Evolutionary conservation across 257 asterid species (phyloP).

Genomic region (Verbascum thapsus): DNA sequence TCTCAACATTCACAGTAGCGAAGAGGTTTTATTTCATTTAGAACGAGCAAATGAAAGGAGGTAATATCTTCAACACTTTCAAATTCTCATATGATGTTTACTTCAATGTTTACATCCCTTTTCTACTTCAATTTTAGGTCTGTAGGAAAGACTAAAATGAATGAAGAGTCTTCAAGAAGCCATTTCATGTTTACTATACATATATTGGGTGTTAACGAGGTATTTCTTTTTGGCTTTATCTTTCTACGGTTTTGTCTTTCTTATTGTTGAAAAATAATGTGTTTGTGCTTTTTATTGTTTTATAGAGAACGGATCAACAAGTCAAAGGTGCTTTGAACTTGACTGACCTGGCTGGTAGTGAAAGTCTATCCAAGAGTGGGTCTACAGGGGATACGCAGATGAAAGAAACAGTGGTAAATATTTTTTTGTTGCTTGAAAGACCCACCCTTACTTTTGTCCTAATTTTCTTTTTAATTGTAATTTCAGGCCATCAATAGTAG

Average conservation of each 20-base stretch:
- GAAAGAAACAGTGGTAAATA: slow-evolving; percentile 85
- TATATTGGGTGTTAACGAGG: slow-evolving; percentile 76
- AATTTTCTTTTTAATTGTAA: not conserved
- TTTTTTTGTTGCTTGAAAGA: slow-evolving; percentile 4
- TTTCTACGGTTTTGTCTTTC: not conserved
- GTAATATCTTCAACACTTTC: slow-evolving; percentile 36
- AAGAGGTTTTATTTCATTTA: slow-evolving; percentile 81
- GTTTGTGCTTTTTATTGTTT: not conserved
- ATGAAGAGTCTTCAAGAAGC: slow-evolving; percentile 83
- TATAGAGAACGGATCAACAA: slow-evolving; percentile 88
- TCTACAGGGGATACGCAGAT: slow-evolving; percentile 90
- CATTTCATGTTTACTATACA: slow-evolving; percentile 79
- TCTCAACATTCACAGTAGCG: slow-evolving; percentile 80
- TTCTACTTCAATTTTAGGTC: slow-evolving; percentile 48
- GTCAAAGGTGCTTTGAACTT: slow-evolving; percentile 88
- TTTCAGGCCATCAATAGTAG: slow-evolving; percentile 93
- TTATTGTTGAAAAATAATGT: not conserved
- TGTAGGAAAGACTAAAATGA: slow-evolving; percentile 87
- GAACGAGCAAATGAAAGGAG: slow-evolving; percentile 96
- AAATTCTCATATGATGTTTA: not conserved
- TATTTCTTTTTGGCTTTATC: slow-evolving; percentile 16
- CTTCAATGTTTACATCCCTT: no score
- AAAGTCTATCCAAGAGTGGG: slow-evolving; percentile 92
- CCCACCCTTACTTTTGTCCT: slow-evolving; percentile 10
- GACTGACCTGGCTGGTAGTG: slow-evolving; percentile 98